phyloP scores from a whole-genome alignment of 2,329 filamentous ascomycete genomes.

The Epichloe baconii region DNA sequence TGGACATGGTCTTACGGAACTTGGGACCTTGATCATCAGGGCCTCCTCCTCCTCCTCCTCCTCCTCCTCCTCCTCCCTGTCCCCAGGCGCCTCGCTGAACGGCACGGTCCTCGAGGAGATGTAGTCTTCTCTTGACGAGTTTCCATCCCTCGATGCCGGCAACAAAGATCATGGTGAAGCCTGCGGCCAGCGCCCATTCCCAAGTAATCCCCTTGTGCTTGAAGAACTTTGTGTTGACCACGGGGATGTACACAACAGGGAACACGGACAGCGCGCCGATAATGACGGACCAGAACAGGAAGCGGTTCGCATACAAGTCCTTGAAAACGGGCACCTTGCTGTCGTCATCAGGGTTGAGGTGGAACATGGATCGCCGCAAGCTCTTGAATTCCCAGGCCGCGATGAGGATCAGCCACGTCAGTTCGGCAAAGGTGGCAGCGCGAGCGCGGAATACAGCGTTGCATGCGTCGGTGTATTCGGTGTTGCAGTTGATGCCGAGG shows the following conservation, averaged over 20 bases:
- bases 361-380: constrained; percentile 58
- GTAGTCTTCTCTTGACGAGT: constrained; percentile 45
- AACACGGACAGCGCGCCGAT: constrained; percentile 50
- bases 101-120: constrained; percentile 37
- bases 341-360: constrained; percentile 41
- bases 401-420: constrained; percentile 62
- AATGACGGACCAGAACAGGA: constrained; percentile 55
- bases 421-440: constrained; percentile 57
- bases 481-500: constrained; percentile 52
- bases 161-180: constrained; percentile 51
- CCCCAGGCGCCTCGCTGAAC: constrained; percentile 37
- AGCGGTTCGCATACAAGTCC: constrained; percentile 56
- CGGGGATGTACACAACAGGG: constrained; percentile 59
- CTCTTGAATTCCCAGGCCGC: constrained; percentile 70
- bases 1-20: constrained; percentile 35
- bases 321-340: constrained; percentile 41
- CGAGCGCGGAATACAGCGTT: constrained; percentile 53
- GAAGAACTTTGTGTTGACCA: constrained; percentile 57
- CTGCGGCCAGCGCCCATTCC: constrained; percentile 61
- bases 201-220: constrained; percentile 58
- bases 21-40: constrained; percentile 31
- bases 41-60: constrained; percentile 24
- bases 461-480: constrained; percentile 41
- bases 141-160: constrained; percentile 61
- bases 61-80: constrained; percentile 33